Percentiles rank a stretch among this genome's conserved stretches.
Evolutionary conservation across 306 rosid genomes (phyloP).

Genomic region (Trifolium pratense): DNA sequence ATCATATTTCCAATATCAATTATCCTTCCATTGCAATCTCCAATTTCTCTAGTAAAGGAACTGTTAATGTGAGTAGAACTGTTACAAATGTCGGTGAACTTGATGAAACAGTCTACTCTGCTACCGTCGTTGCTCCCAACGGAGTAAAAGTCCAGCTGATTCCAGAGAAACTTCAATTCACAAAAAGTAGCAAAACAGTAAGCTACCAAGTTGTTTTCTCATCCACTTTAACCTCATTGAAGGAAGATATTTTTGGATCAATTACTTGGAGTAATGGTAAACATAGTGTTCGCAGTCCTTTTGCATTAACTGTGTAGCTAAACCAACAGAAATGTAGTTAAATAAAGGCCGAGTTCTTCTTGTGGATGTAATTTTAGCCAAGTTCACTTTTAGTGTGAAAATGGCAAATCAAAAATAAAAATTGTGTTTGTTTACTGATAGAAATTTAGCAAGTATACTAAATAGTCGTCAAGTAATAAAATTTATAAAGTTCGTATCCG

Average conservation of each 20-base stretch:
- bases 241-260: conserved; percentile 61
- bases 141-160: conserved; percentile 55
- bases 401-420: no score
- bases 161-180: conserved; percentile 67
- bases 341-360: conserved; percentile 6
- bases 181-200: conserved; percentile 48
- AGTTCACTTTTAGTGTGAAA: background rate
- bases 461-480: no score
- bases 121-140: conserved; percentile 54
- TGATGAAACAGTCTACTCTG: conserved; percentile 51
- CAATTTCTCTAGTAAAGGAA: conserved; percentile 42
- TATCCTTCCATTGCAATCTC: conserved; percentile 86
- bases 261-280: conserved; percentile 69
- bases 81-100: conserved; percentile 75
- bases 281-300: conserved; percentile 62
- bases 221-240: conserved; percentile 22
- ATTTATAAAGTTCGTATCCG: no score
- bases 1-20: conserved; percentile 69
- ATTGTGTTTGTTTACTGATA: background rate
- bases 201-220: conserved; percentile 71
- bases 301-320: conserved; percentile 39
- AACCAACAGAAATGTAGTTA: background rate
- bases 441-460: no score
- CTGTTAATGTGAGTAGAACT: conserved; percentile 58
- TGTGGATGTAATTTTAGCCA: no score